Evolutionary conservation across 116 monocot genomes (phyloP).

Genomic region (Iris pallida): DNA sequence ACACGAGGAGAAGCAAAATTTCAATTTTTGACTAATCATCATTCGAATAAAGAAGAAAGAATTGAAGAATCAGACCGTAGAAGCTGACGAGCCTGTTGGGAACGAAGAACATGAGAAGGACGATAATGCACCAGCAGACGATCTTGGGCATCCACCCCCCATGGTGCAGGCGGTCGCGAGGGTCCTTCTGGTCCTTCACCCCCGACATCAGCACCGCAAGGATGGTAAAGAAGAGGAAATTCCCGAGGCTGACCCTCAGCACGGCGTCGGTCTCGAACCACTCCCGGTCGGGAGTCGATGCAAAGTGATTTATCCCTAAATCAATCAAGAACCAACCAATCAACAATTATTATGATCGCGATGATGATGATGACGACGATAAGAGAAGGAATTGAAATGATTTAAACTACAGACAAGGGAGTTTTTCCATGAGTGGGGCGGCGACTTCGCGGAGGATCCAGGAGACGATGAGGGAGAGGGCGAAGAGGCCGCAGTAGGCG

Average conservation of each 20-base stretch:
- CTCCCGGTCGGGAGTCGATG: conserved; percentile 77
- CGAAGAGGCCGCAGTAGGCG: conserved; percentile 98
- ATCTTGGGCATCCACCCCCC: conserved; percentile 96
- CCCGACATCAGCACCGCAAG: conserved; percentile 78
- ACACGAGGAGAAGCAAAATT: no score
- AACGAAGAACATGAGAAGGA: conserved; percentile 91
- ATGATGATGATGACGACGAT: no score
- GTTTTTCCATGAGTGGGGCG: conserved; percentile 82
- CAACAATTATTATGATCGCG: background rate
- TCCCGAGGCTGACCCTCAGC: conserved; percentile 87
- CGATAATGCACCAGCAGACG: conserved; percentile 64
- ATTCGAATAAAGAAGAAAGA: background rate
- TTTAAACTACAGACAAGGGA: conserved; percentile 61
- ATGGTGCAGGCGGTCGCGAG: conserved; percentile 84
- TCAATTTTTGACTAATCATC: no score
- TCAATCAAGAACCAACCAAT: background rate
- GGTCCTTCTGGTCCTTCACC: conserved; percentile 92
- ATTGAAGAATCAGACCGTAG: conserved; percentile 47
- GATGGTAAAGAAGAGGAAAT: conserved; percentile 89
- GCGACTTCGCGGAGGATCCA: conserved; percentile 97
- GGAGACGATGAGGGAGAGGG: conserved; percentile 90
- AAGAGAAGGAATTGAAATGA: background rate
- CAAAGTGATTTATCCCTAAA: conserved; percentile 82
- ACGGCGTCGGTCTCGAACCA: conserved; percentile 99
- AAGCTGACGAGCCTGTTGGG: conserved; percentile 89